These are phyloP conservation scores for Glomus cerebriforme DNA, from an alignment of 192 early-diverging fungal genomes.

Conservation along the genomic window DNA sequence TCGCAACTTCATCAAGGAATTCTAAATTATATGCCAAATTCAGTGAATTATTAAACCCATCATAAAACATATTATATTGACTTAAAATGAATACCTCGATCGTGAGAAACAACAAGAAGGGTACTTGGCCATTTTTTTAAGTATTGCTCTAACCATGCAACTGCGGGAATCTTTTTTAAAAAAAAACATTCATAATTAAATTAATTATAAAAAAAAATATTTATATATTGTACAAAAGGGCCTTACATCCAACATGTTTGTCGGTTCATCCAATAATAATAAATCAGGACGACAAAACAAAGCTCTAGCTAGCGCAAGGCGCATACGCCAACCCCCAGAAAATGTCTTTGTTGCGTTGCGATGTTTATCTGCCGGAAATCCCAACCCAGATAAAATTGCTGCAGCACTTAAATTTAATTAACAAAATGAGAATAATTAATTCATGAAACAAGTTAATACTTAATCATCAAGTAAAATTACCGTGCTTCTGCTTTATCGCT, in stretches of 20 bases:
- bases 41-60: background rate
- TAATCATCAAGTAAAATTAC: conserved; percentile 40
- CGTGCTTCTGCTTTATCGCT: conserved; percentile 94
- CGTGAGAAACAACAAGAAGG: conserved; percentile 96
- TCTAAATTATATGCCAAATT: conserved; percentile 39
- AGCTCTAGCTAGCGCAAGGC: conserved; percentile 93
- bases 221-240: background rate
- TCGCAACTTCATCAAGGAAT: conserved; percentile 96
- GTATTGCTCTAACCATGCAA: conserved; percentile 97
- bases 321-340: conserved; percentile 99
- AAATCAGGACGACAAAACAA: conserved; percentile 95
- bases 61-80: background rate
- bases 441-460: background rate
- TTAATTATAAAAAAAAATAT: background rate
- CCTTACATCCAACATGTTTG: conserved; percentile 80
- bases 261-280: conserved; percentile 90
- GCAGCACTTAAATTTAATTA: conserved; percentile 66
- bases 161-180: conserved; percentile 81
- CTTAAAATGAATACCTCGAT: conserved; percentile 59
- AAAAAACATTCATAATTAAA: background rate
- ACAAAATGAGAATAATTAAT: background rate
- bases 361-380: conserved; percentile 81
- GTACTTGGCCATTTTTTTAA: conserved; percentile 90
- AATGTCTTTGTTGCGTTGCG: conserved; percentile 88
- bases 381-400: conserved; percentile 93